Base-by-base conservation (phyloP, 2,329 filamentous ascomycete species). In the Fonsecaea multimorphosa region DNA sequence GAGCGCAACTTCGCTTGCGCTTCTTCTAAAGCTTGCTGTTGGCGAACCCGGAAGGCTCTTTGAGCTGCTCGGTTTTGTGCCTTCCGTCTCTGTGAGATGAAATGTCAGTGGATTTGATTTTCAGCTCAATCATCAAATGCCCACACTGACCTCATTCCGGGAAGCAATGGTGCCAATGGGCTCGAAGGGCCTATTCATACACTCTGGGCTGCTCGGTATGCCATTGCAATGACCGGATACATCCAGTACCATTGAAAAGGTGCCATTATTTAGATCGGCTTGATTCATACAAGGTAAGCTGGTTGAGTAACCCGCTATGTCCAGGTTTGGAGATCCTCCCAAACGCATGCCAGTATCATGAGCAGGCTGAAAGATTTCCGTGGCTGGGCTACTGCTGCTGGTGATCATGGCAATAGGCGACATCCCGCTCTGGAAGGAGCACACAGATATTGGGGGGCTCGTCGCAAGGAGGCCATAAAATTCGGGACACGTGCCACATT, bases 61-160 rank as follows among this genome's bases (percentile, higher is more conserved):
- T 97, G 93, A 7, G 93, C 93, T 7, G 93, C 93, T 71, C 93
- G 87, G 73, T 97, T 97, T 76, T 97, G 93, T 6, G 95, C 95
- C 81, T 98, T 98, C 72, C 80, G 79, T 73, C 81, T 82, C 80
- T 82, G 27, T 14, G 22, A 36, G 24, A 36, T 8, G 24, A 16
- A 5, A 9, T 19, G 32, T 63, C 27, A 66, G 63, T 58, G 95
- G 1, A 91, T 91, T 14, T 93, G 92, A 58, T 93, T 95, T 14
- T 11, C 19, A 29, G 2, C 36, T 14, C 14, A 14, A 14, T 52
- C 11, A 24, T 24, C 24, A 27, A n/a, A 19, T 53, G 8, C 44
- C 22, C 11, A 27, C 46, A 52, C 63, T 38, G 19, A 63, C 59
- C 59, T 63, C 64, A 34, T 66, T 66, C 38, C 52, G 59, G 19